Evolutionary conservation across 1,139 yeast species (phyloP).

Genomic region (Pichia sp.): DNA sequence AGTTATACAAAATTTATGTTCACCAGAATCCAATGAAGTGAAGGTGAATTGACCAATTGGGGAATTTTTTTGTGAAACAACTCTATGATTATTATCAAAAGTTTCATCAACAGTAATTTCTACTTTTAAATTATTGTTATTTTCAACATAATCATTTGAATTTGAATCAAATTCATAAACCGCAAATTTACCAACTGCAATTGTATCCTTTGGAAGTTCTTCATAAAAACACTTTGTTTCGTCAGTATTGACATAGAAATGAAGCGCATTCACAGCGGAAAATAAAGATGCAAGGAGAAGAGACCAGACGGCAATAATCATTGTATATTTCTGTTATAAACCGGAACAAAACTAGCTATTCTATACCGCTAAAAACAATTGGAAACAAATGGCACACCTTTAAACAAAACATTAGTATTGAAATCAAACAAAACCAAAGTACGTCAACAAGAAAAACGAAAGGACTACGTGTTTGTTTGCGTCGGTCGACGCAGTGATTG

Average conservation of each 20-base stretch:
- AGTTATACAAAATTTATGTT: constrained; percentile 54
- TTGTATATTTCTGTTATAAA: background rate
- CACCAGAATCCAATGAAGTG: constrained; percentile 56
- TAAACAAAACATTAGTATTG: no score
- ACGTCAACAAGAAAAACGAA: background rate
- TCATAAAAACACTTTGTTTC: constrained; percentile 48
- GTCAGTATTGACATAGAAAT: constrained; percentile 39
- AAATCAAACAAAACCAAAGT: background rate
- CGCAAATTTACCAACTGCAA: constrained; percentile 42
- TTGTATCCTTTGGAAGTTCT: constrained; percentile 43
- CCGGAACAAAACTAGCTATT: background rate
- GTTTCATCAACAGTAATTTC: constrained; percentile 48
- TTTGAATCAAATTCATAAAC: constrained; percentile 30
- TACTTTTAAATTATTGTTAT: constrained; percentile 31
- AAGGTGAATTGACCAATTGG: constrained; percentile 54
- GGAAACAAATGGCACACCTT: no score
- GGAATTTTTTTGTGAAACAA: constrained; percentile 47
- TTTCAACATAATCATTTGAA: constrained; percentile 31
- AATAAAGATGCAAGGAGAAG: background rate
- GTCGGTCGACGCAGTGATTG: background rate
- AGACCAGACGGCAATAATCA: constrained; percentile 4
- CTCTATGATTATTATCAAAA: constrained; percentile 51
- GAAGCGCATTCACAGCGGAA: constrained; percentile 26
- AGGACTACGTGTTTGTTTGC: background rate
- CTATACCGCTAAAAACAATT: background rate